Base-by-base conservation (phyloP, 257 asterid species). In the Marsdenia floribunda region DNA sequence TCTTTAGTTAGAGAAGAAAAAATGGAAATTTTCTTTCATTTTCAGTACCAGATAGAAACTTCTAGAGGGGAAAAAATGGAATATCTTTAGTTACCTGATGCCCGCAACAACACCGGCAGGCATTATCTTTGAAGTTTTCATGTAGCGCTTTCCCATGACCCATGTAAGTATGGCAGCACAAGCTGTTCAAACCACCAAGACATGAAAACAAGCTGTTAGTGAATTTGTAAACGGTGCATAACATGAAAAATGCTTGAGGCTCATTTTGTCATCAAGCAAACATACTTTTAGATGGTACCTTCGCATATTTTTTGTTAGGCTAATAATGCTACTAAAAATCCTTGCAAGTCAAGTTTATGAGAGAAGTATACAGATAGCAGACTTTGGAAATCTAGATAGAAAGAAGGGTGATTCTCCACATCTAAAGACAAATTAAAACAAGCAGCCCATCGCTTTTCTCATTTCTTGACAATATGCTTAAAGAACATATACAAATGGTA, bases 61-160 rank as follows among this genome's bases (percentile, higher is more conserved):
- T 69, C 58, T 26, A 46, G 42, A 69, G 15, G 58, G 26, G 19
- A 40, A 16, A 5, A 10, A 16, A 16, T 12, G 18, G 73, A 22
- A 58, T n/a, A 71, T 57, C 73, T 60, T 29, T 26, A 70, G 64
- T 80, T 88, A 92, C 99, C 99, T 95, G 85, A 95, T 79, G 60
- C 91, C 99, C 54, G 97, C 96, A 84, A 95, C 91, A 16, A 92
- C 42, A 64, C 98, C 99, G 75, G 99, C 96, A 0, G 99, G 99
- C 99, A 95, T 95, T 76, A 95, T 84, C 78, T 92, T 94, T 53
- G 93, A 84, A 53, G 97, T 90, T 80, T 80, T 82, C 86, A 86
- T 54, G 88, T 92, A 95, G 24, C 98, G 89, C 61, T 87, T 90
- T 46, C 90, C 91, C 99, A 95, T 95, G 75, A 89, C 83, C 87